Percentiles rank a stretch among this genome's conserved stretches.
Conservation (phyloP, 2,329 filamentous ascomycete species). For the Cladophialophora bantiana region DNA sequence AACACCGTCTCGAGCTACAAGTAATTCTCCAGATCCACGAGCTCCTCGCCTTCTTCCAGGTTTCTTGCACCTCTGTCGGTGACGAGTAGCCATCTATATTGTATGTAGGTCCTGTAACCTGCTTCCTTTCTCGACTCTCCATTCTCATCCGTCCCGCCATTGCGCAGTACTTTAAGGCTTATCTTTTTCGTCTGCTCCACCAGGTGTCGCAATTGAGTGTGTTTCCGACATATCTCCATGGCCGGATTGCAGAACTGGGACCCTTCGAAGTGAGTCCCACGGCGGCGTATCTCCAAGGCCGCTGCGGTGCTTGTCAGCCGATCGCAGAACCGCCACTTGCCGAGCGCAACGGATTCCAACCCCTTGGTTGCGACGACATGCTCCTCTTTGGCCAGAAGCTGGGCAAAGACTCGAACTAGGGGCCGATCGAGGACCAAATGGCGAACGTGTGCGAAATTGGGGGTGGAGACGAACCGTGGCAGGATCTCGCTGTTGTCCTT, state of each 20-base stretch:
- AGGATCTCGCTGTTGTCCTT: constrained; percentile 4
- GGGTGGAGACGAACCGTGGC: constrained; percentile 12
- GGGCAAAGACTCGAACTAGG: constrained; percentile 24
- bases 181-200: constrained; percentile 1
- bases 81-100: constrained; percentile 20
- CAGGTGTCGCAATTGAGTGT: constrained; percentile 17
- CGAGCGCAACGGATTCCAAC: constrained; percentile 16
- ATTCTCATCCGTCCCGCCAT: too few relatives aligned
- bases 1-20: not conserved
- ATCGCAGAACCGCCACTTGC: too few relatives aligned
- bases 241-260: constrained; percentile 22
- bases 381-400: constrained; percentile 21
- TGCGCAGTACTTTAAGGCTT: too few relatives aligned
- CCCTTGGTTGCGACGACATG: constrained; percentile 4
- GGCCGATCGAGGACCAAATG: constrained; percentile 31
- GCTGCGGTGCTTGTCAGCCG: too few relatives aligned
- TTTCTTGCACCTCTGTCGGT: not conserved
- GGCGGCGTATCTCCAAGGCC: too few relatives aligned
- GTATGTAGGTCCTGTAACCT: too few relatives aligned
- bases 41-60: not conserved
- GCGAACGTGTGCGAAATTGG: constrained; percentile 21
- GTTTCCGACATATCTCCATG: constrained; percentile 25
- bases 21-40: constrained; percentile 14
- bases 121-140: too few relatives aligned
- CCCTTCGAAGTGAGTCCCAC: too few relatives aligned